phyloP scores from a whole-genome alignment of 352 stramenopile genomes.

The Phytophthora agathidicida region DNA sequence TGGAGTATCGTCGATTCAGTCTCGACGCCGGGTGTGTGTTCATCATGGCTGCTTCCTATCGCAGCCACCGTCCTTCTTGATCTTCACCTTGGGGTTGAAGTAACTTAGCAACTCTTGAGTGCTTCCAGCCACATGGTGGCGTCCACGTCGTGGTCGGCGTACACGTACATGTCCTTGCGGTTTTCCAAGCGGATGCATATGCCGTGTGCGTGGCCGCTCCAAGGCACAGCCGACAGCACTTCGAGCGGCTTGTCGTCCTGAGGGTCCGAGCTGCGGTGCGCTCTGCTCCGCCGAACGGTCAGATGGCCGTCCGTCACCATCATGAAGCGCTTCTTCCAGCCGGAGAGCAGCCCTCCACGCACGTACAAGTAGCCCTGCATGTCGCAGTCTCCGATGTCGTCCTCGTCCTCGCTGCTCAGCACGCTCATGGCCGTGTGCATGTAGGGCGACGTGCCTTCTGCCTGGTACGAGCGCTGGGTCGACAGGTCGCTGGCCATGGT shows the following conservation, averaged over 20 bases:
- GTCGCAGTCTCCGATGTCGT: slow-evolving; percentile 35
- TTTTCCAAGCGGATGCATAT: slow-evolving; percentile 59
- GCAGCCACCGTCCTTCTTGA: slow-evolving; percentile 13
- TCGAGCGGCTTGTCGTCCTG: slow-evolving; percentile 49
- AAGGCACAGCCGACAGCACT: slow-evolving; percentile 52
- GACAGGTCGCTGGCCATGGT: slow-evolving; percentile 54
- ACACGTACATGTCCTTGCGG: slow-evolving; percentile 62
- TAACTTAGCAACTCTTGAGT: slow-evolving; percentile 50
- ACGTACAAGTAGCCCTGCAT: slow-evolving; percentile 57
- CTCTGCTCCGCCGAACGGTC: slow-evolving; percentile 34
- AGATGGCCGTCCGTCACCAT: slow-evolving; percentile 53
- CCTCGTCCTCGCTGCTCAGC: slow-evolving; percentile 50
- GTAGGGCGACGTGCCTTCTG: slow-evolving; percentile 20
- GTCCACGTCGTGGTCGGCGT: slow-evolving; percentile 49
- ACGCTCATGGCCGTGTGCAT: slow-evolving; percentile 48
- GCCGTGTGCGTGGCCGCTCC: slow-evolving; percentile 44
- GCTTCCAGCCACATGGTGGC: slow-evolving; percentile 57
- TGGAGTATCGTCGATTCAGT: neutral
- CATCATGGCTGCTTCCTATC: slow-evolving; percentile 28
- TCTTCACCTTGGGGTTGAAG: slow-evolving; percentile 4
- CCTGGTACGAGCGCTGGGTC: slow-evolving; percentile 31
- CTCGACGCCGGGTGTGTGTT: slow-evolving; percentile 2
- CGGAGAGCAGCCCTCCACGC: slow-evolving; percentile 39
- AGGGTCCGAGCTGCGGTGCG: slow-evolving; percentile 30
- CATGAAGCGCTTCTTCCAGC: slow-evolving; percentile 68